Percentiles rank a stretch among this genome's conserved stretches.
Evolutionary conservation across 2,329 filamentous ascomycete species (phyloP).

Genomic region (Cryphonectria parasitica): DNA sequence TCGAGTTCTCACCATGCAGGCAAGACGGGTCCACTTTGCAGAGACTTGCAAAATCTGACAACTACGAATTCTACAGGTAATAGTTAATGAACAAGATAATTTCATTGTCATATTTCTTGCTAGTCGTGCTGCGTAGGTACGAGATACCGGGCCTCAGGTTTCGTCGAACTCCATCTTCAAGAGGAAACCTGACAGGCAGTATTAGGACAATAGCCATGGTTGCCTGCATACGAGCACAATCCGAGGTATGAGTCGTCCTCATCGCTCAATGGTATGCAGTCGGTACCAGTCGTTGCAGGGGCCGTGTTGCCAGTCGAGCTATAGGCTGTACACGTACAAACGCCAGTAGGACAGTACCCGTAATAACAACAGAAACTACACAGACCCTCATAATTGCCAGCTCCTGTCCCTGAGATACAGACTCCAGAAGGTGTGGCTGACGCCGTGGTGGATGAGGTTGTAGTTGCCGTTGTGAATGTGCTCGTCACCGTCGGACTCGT

Average conservation of each 20-base stretch:
- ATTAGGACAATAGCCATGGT: slow-evolving; percentile 26
- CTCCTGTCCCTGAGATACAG: slow-evolving; percentile 26
- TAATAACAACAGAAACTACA: slow-evolving; percentile 21
- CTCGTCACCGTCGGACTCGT: slow-evolving; percentile 13
- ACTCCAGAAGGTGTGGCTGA: slow-evolving; percentile 4
- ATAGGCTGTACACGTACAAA: slow-evolving; percentile 7
- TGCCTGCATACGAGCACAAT: slow-evolving; percentile 23
- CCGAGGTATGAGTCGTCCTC: slow-evolving; percentile 26
- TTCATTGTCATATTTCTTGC: too few species aligned
- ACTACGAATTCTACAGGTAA: too few species aligned
- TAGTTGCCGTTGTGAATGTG: not conserved
- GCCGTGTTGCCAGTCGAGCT: not conserved
- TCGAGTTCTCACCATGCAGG: too few species aligned
- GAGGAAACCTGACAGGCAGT: slow-evolving; percentile 23
- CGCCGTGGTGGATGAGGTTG: not conserved
- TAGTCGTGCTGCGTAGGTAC: too few species aligned
- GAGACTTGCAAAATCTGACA: too few species aligned
- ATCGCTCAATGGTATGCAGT: slow-evolving; percentile 8
- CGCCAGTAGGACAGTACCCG: slow-evolving; percentile 5
- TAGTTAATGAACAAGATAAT: too few species aligned
- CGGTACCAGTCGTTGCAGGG: slow-evolving; percentile 19
- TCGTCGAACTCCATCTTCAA: not conserved
- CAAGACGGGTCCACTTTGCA: too few species aligned
- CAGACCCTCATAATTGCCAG: slow-evolving; percentile 30
- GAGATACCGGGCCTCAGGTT: too few species aligned